A percentile compares a stretch with the other conserved stretches of the same genome.
Conservation (phyloP, 2,329 filamentous ascomycete genomes). For the Paecilomyces fulvus region DNA sequence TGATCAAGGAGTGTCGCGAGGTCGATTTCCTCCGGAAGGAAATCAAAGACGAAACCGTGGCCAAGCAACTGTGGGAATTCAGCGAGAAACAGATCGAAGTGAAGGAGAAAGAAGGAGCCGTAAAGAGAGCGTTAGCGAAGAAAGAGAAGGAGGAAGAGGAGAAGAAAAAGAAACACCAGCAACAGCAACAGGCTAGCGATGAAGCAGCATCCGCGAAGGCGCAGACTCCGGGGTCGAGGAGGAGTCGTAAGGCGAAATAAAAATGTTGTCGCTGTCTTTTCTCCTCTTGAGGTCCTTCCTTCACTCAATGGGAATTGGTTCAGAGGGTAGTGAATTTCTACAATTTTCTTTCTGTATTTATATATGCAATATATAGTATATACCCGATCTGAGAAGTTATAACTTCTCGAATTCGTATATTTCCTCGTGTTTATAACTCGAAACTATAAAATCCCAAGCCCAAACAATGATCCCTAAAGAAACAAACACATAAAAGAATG, state of each 20-base stretch:
- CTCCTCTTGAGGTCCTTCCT: no score
- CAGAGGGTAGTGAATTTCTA: not conserved
- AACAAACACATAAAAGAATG: not conserved
- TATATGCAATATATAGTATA: not conserved
- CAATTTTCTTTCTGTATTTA: not conserved
- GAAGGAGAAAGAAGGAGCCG: constrained; percentile 70
- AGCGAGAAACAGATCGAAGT: constrained; percentile 77
- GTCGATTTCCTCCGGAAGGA: constrained; percentile 64
- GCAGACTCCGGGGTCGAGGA: constrained; percentile 29
- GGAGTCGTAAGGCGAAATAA: constrained; percentile 27
- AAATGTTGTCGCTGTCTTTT: not conserved
- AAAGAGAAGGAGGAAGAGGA: constrained; percentile 31
- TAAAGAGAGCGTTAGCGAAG: constrained; percentile 51
- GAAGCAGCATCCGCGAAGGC: constrained; percentile 10
- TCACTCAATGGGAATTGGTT: not conserved
- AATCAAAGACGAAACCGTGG: constrained; percentile 66
- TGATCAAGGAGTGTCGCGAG: constrained; percentile 84
- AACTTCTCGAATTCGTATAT: no score
- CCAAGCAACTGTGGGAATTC: constrained; percentile 81
- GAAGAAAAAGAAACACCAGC: constrained; percentile 12
- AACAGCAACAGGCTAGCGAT: constrained; percentile 2
- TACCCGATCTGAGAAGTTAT: not conserved
- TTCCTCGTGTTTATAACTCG: no score
- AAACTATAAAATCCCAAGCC: no score
- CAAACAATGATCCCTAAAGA: not conserved